These are phyloP conservation scores for Elongisporangium anandrum DNA, from an alignment of 352 stramenopile species.

Conservation along the genomic window DNA sequence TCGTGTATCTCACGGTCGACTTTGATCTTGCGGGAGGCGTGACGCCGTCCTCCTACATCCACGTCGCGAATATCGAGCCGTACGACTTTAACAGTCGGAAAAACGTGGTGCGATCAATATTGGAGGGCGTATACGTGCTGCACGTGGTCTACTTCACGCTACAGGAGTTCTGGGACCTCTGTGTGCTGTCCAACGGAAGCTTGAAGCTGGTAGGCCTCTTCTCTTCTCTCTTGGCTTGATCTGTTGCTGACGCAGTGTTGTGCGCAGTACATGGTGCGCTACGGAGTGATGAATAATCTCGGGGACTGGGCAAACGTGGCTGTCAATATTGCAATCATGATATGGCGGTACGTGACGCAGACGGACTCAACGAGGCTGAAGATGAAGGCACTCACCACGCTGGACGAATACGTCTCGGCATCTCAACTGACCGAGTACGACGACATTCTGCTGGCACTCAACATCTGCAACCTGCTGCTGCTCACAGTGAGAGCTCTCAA, in stretches of 20 bases:
- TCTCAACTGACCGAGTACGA: constrained; percentile 48
- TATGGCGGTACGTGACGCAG: constrained; percentile 57
- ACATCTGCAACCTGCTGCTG: constrained; percentile 62
- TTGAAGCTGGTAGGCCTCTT: constrained; percentile 29
- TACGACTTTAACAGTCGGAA: constrained; percentile 51
- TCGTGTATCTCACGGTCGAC: constrained; percentile 46
- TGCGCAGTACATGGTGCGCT: constrained; percentile 52
- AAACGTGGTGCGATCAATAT: constrained; percentile 36
- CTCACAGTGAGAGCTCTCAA: constrained; percentile 61
- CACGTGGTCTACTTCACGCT: constrained; percentile 62
- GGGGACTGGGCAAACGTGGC: constrained; percentile 64
- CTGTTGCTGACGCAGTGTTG: not conserved
- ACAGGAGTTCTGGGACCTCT: constrained; percentile 61
- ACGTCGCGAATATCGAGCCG: constrained; percentile 60
- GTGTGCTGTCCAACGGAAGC: constrained; percentile 50
- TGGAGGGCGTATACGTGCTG: constrained; percentile 41
- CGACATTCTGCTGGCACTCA: constrained; percentile 54
- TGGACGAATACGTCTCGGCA: constrained; percentile 58
- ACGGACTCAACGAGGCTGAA: constrained; percentile 22
- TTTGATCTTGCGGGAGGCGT: constrained; percentile 64
- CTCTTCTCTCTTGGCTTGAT: not conserved
- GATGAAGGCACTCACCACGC: constrained; percentile 43
- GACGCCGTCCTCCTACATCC: constrained; percentile 29
- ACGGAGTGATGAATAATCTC: constrained; percentile 61
- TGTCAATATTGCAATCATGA: constrained; percentile 48